Base-by-base conservation (phyloP, 257 asterid genomes). In the Fraxinus quadrangulata region DNA sequence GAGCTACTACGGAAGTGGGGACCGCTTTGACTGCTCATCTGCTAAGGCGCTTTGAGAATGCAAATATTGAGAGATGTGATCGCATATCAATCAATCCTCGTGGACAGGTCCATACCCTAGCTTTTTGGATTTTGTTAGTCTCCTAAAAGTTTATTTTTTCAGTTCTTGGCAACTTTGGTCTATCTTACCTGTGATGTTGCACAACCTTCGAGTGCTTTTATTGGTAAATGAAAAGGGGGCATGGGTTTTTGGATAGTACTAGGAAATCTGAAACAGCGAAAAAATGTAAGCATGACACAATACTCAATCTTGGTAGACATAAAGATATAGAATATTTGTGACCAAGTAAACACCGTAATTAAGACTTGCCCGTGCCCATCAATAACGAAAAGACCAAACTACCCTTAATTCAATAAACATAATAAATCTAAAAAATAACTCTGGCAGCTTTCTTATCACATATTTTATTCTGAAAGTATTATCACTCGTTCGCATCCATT, bases 1-100 rank as follows among this genome's bases (percentile, higher is more conserved):
- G 99, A 83, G 98, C 99, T 59, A 89, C 93, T 67, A 85, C 92
- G 42, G 96, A 90, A 86, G 90, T 92, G 75, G 99, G 99, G 70
- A 81, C 91, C 19, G 97, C 97, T 85, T 79, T 96, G 86, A 89
- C 89, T 79, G 90, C 99, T 81, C 98, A 96, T 83, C 84, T 96
- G 80, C 87, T 96, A 12, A 89, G 89, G 85, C 96, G 89, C 70
- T 47, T 75, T 7, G 98, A 96, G 90, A 87, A 90, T 83, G 98
- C 99, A 74, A 83, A 88, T 72, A 86, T 96, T 65, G 99, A 96
- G 83, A 81, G 82, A 17, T 96, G 99, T 75, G 97, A 92, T 78
- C 97, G 99, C 70, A 88, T 96, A 73, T 96, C 99, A 31, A 92
- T 96, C 79, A 87, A 83, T 78, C 98, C 99, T 79, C 97, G 98